Base-by-base conservation (phyloP, 495 filamentous ascomycete species). In the Penicillium pancosmium region DNA sequence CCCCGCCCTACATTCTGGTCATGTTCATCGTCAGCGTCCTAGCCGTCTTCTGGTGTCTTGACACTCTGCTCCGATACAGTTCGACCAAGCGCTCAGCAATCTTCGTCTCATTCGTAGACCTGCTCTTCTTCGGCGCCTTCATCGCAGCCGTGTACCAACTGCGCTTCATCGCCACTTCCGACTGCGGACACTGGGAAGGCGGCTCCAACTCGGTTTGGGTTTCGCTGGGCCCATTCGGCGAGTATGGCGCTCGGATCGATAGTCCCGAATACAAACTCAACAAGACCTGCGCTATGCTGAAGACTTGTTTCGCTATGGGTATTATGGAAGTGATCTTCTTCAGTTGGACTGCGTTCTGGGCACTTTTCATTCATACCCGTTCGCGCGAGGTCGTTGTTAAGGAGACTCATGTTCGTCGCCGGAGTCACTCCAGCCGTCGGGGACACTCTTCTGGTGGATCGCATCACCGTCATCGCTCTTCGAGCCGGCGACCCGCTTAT, bases 311-410 rank as follows among this genome's bases (percentile, higher is more conserved):
- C 61, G 92, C 91, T 3, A 82, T 97, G 57, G 92, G 84, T 1
- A 96, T 97, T 66, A 93, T 96, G 86, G 91, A 94, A 65, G 76
- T 76, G 52, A 74, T 95, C 33, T 91, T 93, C 73, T 97, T 96
- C 72, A 84, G 88, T 67, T 75, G 91, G 66, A 93, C 91, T 1
- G 78, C 77, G 27, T 67, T 88, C 10, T 62, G 89, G 18, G 86
- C 89, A 4, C 76, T 85, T 41, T 78, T 77, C 48, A 72, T 89
- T 52, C 82, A 89, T 55, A 74, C 50, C 8, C 57, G 73, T 34
- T 54, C 71, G 8, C 52, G 62, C 0, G 69, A 74, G 12, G 67
- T 71, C 34, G 71, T 78, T 35, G 77, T 74, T 16, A 73, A 68
- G 62, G 79, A 75, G 73, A 82, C 69, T 23, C 73, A 68, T 64